Evolutionary conservation across 176 grass and related monocot species (phyloP).

Genomic region (Chloris gayana): DNA sequence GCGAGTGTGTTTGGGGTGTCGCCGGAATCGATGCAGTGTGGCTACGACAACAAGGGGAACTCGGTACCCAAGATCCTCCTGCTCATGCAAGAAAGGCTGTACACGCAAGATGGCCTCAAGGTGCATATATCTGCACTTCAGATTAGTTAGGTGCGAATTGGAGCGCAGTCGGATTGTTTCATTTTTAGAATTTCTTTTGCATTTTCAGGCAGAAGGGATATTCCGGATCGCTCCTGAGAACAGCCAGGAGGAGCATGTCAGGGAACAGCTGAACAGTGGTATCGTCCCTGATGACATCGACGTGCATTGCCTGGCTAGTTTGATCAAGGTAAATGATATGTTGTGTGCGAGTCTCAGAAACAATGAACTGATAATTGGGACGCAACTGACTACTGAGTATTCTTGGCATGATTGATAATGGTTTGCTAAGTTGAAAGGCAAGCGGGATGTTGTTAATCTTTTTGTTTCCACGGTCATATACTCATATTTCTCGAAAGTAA

Average conservation of each 20-base stretch:
- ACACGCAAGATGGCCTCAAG: conserved; percentile 78
- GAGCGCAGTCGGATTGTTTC: background rate
- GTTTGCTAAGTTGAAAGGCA: background rate
- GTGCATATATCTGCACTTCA: conserved; percentile 29
- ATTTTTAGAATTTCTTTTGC: background rate
- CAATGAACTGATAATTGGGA: background rate
- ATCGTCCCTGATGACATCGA: conserved; percentile 83
- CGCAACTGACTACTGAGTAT: background rate
- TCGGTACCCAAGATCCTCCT: conserved; percentile 90
- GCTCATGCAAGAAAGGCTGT: conserved; percentile 70
- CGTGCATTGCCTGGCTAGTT: conserved; percentile 84
- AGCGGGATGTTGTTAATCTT: background rate
- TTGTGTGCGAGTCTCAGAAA: too few species aligned
- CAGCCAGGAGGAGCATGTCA: conserved; percentile 83
- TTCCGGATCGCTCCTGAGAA: conserved; percentile 90
- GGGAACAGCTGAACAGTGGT: conserved; percentile 88
- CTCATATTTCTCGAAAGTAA: background rate
- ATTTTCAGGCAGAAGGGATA: conserved; percentile 80
- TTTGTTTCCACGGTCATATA: too few species aligned
- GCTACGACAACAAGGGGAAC: conserved; percentile 73
- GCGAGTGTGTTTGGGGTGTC: conserved; percentile 78
- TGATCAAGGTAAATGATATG: conserved; percentile 74
- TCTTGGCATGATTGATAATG: background rate
- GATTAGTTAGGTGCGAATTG: background rate
- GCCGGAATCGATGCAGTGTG: conserved; percentile 85